Evolutionary conservation across 192 early-diverging fungal species (phyloP), one percentile per base, ranked within the genome.

Genomic region (Gaertneriomyces sp.): DNA sequence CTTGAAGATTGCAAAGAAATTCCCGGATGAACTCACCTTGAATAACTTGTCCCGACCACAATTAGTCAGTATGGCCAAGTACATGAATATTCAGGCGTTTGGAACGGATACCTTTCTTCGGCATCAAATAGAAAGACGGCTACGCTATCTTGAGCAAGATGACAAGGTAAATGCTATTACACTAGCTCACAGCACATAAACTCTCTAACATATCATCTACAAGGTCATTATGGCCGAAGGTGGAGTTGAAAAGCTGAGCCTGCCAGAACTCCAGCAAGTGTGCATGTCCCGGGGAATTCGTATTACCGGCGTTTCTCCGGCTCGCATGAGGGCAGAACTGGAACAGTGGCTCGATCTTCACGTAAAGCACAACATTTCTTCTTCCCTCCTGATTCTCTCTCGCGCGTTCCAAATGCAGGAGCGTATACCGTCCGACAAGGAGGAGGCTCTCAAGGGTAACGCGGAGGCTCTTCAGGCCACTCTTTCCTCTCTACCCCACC

Each of bases 41-140:
- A 93, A 91, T 74, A 93, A 92, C 64, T 72, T 98, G 74, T 90
- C 93, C 43, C 85, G 94, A 43, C 94, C 93, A 42, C 96, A 98
- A 77, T 85, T 98, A 17, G 92, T 95, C 42, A 89, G 87, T 74
- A 94, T 98, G 88, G 90, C 90, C 69, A 87, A 90, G 58, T 98
- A 92, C 81, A 93, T 98, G 93, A 88, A 88, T 63, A 82, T 95
- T 61, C 94, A 93, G 56, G 89, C 91, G n/a, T 98, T 96, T 74
- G 96, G 96, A 43, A 95, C 93, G n/a, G 96, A 98, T 78, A 88
- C 91, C 55, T 95, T 92, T 71, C 84, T 98, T 61, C 87, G 92
- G 60, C 90, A 92, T 78, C 92, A 92, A 75, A 93, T 98, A 69
- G 87, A 93, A 19, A 88, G 89, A 63, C 84, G 88, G 60, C 90